Base-by-base conservation (phyloP, 1,284 basidiomycete species). In the Rhodofomes roseus region DNA sequence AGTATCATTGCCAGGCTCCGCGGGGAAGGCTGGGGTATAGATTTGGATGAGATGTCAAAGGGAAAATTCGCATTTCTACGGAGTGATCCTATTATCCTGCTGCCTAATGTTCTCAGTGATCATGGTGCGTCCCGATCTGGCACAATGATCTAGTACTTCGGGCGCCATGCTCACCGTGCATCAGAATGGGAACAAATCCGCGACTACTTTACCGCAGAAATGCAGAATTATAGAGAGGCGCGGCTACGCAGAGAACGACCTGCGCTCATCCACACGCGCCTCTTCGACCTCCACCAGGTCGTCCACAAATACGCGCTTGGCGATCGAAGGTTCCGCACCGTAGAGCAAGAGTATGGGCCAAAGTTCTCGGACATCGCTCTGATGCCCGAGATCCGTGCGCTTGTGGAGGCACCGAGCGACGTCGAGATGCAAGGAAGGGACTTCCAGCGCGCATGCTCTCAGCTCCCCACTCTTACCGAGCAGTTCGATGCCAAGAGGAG, bases 371-470 rank as follows among this genome's bases (percentile, higher is more conserved):
- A 52, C 50, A 12, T 34, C 22, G 50, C 50, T 7, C n/a, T 52
- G 31, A 52, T 37, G 50, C 50, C 50, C 18, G 50, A 37, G 50
- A 9, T 52, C 22, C 50, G 50, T n/a, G n/a, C 12, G 31, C 18
- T 31, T 7, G 9, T 52, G 7, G 34, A 52, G 31, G 50, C 27
- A 8, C 50, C 50, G 50, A 52, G 20, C 29, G 50, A 52, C 18
- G 22, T 52, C 7, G 46, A 37, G 1, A 22, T 60, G 55, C 41
- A 57, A 37, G 39, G 39, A 41, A 57, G 51, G 51, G 54, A 31
- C 34, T 60, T 60, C 59, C 54, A 40, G 36, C 55, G 14, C 25
- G 25, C 12, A 25, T 22, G 22, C 46, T 20, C 23, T 1, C 22
- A 27, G 8, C 16, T 27, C 5, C 46, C 46, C 25, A 4, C 1